Percentiles rank a stretch among this genome's conserved stretches.
These are phyloP conservation scores for Metschnikowia reukaufii DNA, from an alignment of 805 yeast genomes.

Conservation along the genomic window DNA sequence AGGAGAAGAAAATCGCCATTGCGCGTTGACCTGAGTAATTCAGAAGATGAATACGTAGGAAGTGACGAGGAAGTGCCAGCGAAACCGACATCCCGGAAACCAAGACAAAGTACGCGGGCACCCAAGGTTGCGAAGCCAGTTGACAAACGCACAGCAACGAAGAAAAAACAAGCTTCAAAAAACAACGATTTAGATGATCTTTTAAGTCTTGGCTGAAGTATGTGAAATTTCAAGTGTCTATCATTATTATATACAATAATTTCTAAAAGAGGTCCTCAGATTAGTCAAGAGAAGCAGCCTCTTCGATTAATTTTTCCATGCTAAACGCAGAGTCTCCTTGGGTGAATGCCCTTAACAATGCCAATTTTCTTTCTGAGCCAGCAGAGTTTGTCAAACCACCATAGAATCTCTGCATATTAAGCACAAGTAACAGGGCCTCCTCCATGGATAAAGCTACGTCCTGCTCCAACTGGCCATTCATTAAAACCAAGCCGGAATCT, in stretches of 20 bases:
- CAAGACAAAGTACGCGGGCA: background rate
- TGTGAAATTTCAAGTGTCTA: background rate
- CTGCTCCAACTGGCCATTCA: constrained; percentile 82
- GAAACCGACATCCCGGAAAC: constrained; percentile 1
- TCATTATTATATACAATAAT: background rate
- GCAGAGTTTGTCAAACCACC: constrained; percentile 58
- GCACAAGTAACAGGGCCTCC: constrained; percentile 75
- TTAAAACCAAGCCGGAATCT: constrained; percentile 64
- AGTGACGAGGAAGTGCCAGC: constrained; percentile 3
- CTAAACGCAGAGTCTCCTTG: constrained; percentile 64
- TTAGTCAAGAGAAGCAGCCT: constrained; percentile 55
- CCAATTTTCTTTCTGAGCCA: constrained; percentile 46
- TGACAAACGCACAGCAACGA: background rate
- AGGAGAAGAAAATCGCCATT: background rate
- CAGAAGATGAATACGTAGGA: constrained; percentile 9
- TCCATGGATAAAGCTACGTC: constrained; percentile 65
- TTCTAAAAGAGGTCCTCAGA: background rate
- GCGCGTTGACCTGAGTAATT: constrained; percentile 5
- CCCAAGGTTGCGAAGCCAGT: constrained; percentile 1
- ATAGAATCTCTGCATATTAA: constrained; percentile 79
- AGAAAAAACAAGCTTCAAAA: constrained; percentile 2
- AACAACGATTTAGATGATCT: constrained; percentile 14
- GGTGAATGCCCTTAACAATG: constrained; percentile 67
- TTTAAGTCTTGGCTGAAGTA: constrained; percentile 13
- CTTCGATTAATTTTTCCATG: constrained; percentile 64